Base-by-base conservation (phyloP, 2,329 filamentous ascomycete species). In the Colletotrichum melonis region DNA sequence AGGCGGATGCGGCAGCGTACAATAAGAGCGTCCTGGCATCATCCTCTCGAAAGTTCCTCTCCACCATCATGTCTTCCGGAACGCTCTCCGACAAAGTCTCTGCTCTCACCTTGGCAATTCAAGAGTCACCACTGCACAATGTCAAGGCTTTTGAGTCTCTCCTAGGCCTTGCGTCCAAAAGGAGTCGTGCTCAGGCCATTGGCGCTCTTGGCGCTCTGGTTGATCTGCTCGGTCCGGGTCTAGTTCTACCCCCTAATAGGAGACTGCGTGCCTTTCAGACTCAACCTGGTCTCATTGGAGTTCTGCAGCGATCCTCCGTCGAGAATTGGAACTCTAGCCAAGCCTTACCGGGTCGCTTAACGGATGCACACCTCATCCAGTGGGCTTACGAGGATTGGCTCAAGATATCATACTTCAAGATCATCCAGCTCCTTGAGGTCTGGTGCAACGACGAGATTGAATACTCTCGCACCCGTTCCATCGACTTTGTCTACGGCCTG, bases 371-470 rank as follows among this genome's bases (percentile, higher is more conserved):
- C 81, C 83, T 99, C 76, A 90, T 99, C 24, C 88, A 91, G 22
- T 99, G 96, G 96, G 92, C 92, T 1, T 99, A 93, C 77, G 97
- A 99, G 82, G 94, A 98, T 81, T 98, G 96, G 93, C 85, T 99
- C 70, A 99, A 99, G 85, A 92, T 93, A 72, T 92, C 93, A 46
- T 99, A 97, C 82, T 99, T 98, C 82, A 95, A 96, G 78, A 90
- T 98, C 76, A 89, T 99, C 70, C 96, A 98, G 83, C 90, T 97
- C 57, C 88, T 99, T 19, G 97, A 99, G 82, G 89, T 91, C 14
- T 98, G 97, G 94, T 97, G 94, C 81, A 94, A 93, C 68, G 97
- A 99, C 78, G 97, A 98, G 84, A 94, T 99, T 67, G 94, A 97
- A 80, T 98, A 96, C 83, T 95, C 97, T 54, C 92, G 97, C 74